phyloP scores from a whole-genome alignment of 2,329 filamentous ascomycete genomes.

The Fonsecaea erecta region DNA sequence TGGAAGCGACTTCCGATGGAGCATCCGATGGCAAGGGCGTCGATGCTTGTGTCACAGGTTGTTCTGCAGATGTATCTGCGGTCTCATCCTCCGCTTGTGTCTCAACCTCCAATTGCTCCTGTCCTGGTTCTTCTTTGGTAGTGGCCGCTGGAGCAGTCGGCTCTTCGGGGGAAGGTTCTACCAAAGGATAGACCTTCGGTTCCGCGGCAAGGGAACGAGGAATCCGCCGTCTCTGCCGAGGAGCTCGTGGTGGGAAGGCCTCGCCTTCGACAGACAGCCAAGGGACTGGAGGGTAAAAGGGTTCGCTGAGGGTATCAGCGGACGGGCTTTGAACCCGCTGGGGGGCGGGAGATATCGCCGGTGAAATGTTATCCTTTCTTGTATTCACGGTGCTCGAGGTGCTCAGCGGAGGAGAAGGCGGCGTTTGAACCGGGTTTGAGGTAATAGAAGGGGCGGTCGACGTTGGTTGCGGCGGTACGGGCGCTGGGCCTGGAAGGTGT shows the following conservation, averaged over 20 bases:
- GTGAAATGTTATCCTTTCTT: conserved; percentile 33
- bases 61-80: conserved; percentile 20
- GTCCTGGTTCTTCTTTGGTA: conserved; percentile 33
- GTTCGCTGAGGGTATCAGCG: conserved; percentile 42
- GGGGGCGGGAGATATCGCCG: conserved; percentile 41
- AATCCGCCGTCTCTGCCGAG: conserved; percentile 52
- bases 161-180: conserved; percentile 41
- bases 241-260: conserved; percentile 59
- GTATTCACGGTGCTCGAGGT: conserved; percentile 36
- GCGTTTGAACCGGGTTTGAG: conserved; percentile 44
- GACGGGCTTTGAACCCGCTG: conserved; percentile 37
- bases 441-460: conserved; percentile 40
- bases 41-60: conserved; percentile 51
- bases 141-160: conserved; percentile 33
- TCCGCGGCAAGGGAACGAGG: conserved; percentile 43
- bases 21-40: conserved; percentile 64
- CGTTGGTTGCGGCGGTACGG: conserved; percentile 36
- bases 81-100: conserved; percentile 25
- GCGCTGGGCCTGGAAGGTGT: conserved; percentile 25
- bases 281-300: conserved; percentile 60
- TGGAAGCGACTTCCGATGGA: conserved; percentile 61
- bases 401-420: conserved; percentile 36
- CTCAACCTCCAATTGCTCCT: conserved; percentile 23
- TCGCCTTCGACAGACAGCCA: conserved; percentile 63
- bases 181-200: conserved; percentile 58